Evolutionary conservation across 306 rosid species (phyloP).

Genomic region (Trifolium repens): DNA sequence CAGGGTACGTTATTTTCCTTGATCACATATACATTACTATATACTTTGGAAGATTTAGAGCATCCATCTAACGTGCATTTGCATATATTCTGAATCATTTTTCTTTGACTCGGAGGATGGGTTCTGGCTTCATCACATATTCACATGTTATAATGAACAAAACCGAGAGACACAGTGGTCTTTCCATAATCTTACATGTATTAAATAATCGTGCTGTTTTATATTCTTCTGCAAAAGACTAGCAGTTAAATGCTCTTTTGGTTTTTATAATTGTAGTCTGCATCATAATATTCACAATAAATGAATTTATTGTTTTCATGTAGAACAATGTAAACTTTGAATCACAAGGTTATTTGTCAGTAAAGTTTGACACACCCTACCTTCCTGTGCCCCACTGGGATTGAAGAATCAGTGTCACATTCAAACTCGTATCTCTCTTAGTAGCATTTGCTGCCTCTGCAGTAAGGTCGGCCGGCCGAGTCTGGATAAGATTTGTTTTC

Average conservation of each 20-base stretch:
- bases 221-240: slow-evolving; percentile 18
- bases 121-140: not conserved
- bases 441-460: not conserved
- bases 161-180: not conserved
- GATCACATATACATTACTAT: slow-evolving; percentile 20
- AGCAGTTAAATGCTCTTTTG: not conserved
- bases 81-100: slow-evolving; percentile 22
- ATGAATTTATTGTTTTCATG: not conserved
- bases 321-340: not conserved
- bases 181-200: slow-evolving; percentile 14
- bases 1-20: slow-evolving; percentile 62
- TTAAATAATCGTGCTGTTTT: not conserved
- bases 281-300: not conserved
- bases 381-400: not conserved
- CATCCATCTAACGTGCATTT: slow-evolving; percentile 16
- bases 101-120: slow-evolving; percentile 5
- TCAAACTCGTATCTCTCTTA: not conserved
- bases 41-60: slow-evolving; percentile 20
- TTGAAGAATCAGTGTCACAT: slow-evolving; percentile 23
- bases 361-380: not conserved
- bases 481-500: not conserved
- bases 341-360: not conserved
- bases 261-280: not conserved
- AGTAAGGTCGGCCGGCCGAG: not conserved
- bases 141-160: slow-evolving; percentile 23